Conservation (phyloP, 768 basidiomycete species). For the Plicaturopsis crispa region DNA sequence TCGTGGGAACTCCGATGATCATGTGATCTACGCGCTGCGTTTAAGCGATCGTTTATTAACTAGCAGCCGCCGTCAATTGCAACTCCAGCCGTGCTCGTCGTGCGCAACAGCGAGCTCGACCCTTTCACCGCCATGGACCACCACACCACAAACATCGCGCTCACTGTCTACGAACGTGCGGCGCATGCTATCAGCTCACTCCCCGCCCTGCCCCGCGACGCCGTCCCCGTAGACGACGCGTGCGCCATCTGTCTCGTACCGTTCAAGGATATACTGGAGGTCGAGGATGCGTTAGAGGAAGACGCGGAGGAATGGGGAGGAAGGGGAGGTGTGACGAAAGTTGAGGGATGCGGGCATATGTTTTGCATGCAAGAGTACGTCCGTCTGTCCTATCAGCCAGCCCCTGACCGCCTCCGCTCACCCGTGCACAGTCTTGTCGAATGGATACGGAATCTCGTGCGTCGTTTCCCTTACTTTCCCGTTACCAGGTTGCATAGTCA, state of each 20-base stretch:
- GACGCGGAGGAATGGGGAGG: conserved; percentile 22
- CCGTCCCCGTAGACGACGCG: conserved; percentile 39
- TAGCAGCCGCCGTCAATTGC: no score
- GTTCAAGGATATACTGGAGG: conserved; percentile 31
- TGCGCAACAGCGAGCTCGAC: no score
- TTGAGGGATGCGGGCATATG: conserved; percentile 53
- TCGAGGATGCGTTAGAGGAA: conserved; percentile 9
- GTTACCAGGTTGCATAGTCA: neutral
- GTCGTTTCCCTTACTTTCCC: conserved; percentile 9
- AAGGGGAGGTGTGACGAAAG: conserved; percentile 44
- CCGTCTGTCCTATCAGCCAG: neutral
- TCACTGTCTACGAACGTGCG: no score
- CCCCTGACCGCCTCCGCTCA: conserved; percentile 4
- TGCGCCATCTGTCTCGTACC: conserved; percentile 62
- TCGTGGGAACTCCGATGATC: no score
- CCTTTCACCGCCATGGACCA: no score
- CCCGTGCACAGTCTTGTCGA: conserved; percentile 40
- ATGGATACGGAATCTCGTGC: conserved; percentile 56
- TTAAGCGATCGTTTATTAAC: no score
- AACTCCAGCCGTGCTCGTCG: no score
- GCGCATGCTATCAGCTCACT: no score
- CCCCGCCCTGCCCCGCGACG: conserved; percentile 30
- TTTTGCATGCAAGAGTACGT: conserved; percentile 63
- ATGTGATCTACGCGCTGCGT: no score
- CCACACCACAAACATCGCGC: no score